These are phyloP conservation scores for Ogataea angusta DNA, from an alignment of 805 yeast genomes.

Conservation along the genomic window DNA sequence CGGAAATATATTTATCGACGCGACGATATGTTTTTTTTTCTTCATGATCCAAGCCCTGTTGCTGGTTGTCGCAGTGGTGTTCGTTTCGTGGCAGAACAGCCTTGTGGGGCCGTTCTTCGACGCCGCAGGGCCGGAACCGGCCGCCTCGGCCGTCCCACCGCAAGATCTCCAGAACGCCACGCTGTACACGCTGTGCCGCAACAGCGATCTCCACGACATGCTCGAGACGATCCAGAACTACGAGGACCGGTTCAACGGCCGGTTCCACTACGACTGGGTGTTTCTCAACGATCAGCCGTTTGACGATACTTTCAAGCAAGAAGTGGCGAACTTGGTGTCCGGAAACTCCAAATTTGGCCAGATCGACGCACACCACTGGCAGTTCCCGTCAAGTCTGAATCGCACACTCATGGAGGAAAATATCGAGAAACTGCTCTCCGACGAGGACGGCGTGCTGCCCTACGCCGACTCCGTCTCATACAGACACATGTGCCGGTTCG, in stretches of 20 bases:
- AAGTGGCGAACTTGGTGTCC: slow-evolving; percentile 48
- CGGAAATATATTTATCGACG: background rate
- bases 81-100: background rate
- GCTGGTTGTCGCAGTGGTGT: background rate
- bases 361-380: slow-evolving; percentile 65
- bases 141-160: too few relatives aligned
- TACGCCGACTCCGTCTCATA: slow-evolving; percentile 62
- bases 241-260: slow-evolving; percentile 62
- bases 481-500: slow-evolving; percentile 88
- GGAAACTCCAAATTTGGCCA: slow-evolving; percentile 63
- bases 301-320: slow-evolving; percentile 48
- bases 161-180: slow-evolving; percentile 46
- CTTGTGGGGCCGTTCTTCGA: background rate
- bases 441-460: slow-evolving; percentile 43
- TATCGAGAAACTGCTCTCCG: slow-evolving; percentile 20
- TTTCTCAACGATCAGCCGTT: slow-evolving; percentile 72
- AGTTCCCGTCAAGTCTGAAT: slow-evolving; percentile 47
- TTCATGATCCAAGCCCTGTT: background rate
- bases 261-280: slow-evolving; percentile 73
- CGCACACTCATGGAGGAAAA: slow-evolving; percentile 15
- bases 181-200: slow-evolving; percentile 67
- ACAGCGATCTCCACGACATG: slow-evolving; percentile 56
- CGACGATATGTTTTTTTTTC: background rate
- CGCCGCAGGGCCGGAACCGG: too few relatives aligned
- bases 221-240: slow-evolving; percentile 57